phyloP scores from a whole-genome alignment of 164 flowering plant species.

The Saururus chinensis region DNA sequence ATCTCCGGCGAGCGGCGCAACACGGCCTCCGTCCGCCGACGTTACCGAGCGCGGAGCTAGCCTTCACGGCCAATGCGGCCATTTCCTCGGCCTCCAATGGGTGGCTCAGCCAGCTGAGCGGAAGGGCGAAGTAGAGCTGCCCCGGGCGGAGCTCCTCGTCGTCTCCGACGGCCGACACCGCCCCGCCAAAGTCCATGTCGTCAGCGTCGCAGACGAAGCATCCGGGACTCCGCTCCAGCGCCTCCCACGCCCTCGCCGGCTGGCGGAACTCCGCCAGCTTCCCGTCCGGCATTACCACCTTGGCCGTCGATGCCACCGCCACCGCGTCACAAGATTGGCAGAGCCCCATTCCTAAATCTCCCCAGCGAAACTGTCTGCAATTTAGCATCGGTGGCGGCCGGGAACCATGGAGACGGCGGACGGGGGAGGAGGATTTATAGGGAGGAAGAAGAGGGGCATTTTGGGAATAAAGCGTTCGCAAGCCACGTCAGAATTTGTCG shows the following conservation, averaged over 20 bases:
- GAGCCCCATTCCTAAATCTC: conserved; percentile 25
- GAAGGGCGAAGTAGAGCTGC: conserved; percentile 71
- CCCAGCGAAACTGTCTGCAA: neutral
- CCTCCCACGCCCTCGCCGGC: conserved; percentile 62
- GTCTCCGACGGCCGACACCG: conserved; percentile 38
- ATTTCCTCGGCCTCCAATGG: conserved; percentile 59
- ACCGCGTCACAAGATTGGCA: conserved; percentile 49
- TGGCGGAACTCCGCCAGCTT: conserved; percentile 52
- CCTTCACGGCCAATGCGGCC: conserved; percentile 92
- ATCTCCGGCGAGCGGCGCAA: conserved; percentile 5
- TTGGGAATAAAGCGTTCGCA: neutral
- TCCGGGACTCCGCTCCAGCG: conserved; percentile 41
- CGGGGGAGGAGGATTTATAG: conserved; percentile 1
- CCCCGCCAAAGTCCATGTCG: conserved; percentile 79
- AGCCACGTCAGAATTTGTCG: conserved; percentile 11
- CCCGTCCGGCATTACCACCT: conserved; percentile 60
- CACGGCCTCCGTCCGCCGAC: conserved; percentile 3
- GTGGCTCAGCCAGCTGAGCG: conserved; percentile 29
- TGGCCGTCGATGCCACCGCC: conserved; percentile 44
- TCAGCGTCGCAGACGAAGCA: conserved; percentile 78
- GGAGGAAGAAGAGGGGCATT: neutral
- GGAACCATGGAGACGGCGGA: no score
- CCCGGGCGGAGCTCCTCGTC: conserved; percentile 70
- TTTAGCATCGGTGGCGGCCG: no score
- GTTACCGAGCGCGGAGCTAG: conserved; percentile 43